Evolutionary conservation across 2,329 filamentous ascomycete species (phyloP), one percentile per base, ranked within the genome.

Genomic region (Paraconiothyrium sp.): DNA sequence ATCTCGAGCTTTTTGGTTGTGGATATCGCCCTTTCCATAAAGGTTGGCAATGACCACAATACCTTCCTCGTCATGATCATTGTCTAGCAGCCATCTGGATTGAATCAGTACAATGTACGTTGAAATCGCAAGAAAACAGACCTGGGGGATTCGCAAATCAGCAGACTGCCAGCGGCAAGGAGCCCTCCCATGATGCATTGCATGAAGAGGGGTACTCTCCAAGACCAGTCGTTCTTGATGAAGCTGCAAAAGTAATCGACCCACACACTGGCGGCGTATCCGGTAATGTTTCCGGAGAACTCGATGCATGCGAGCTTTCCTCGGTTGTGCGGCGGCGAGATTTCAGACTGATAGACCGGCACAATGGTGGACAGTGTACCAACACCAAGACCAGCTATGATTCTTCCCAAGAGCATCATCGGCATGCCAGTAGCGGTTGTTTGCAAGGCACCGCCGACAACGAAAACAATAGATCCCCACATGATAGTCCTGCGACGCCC

Each of bases 31-130:
- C 74, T 92, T 93, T 58, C 95, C 95, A 74, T 98, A 98, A 7
- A 99, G 85, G 76, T 98, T 98, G 62, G 95, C 95, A 81, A 99
- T 98, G 52, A 99, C 95, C 32, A 97, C 90, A 80, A 99, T 97
- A 57, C 95, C 95, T 79, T 99, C 95, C 78, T 99, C 95, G 74
- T 99, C 95, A 73, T 97, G 92, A 71, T 99, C 95, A 75, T 97
- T 97, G 76, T 99, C 95, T 51, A 99, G 85, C 9, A 99, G 88
- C 95, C 95, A 99, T 83, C 94, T 95, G 67, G 49, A 16, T 41
- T 57, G 59, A 52, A 55, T 70, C 61, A 72, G 79, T 54, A 27
- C 13, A 47, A 3, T 43, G 14, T 46, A 24, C 20, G 37, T 14
- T 8, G 35, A 5, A 20, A 16, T 14, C n/a, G 5, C 9, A 4